A percentile compares a stretch with the other conserved stretches of the same genome.
Evolutionary conservation across 495 filamentous ascomycete species (phyloP).

Genomic region (Patellaria atrata): DNA sequence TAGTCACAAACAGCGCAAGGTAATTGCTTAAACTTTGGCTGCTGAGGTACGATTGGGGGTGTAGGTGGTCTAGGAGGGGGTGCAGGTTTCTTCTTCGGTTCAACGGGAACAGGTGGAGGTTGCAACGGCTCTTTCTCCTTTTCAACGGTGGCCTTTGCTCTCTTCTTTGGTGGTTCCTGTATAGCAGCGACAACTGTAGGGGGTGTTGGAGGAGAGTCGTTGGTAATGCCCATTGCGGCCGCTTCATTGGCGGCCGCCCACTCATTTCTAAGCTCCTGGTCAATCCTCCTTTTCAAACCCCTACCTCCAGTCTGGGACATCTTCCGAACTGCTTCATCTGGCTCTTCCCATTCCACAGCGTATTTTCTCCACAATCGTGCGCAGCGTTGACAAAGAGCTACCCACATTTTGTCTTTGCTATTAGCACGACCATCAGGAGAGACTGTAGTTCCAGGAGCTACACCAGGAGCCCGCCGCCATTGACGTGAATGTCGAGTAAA

Average conservation of each 20-base stretch:
- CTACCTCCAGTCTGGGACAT: constrained; percentile 67
- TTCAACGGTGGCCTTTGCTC: constrained; percentile 31
- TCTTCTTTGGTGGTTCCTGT: constrained; percentile 41
- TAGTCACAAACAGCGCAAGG: constrained; percentile 76
- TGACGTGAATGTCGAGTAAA: constrained; percentile 61
- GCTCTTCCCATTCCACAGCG: constrained; percentile 86
- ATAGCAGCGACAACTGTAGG: constrained; percentile 2
- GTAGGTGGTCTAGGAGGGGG: constrained; percentile 26
- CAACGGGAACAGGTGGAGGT: constrained; percentile 33
- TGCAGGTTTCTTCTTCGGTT: constrained; percentile 34
- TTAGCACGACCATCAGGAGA: constrained; percentile 51
- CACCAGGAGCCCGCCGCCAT: constrained; percentile 80
- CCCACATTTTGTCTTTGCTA: constrained; percentile 60
- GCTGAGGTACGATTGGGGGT: constrained; percentile 25
- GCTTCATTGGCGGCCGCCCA: constrained; percentile 43
- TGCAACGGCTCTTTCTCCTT: constrained; percentile 37
- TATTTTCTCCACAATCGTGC: constrained; percentile 88
- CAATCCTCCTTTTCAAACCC: constrained; percentile 73
- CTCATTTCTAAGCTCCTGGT: constrained; percentile 83
- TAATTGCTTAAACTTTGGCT: constrained; percentile 31
- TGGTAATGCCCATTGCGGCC: constrained; percentile 29
- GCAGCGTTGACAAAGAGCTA: constrained; percentile 80
- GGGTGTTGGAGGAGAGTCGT: constrained; percentile 10
- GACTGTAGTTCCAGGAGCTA: constrained; percentile 53
- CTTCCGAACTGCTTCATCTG: constrained; percentile 89